Base-by-base conservation (phyloP, 2,329 filamentous ascomycete genomes). In the Fusarium nelsonii region DNA sequence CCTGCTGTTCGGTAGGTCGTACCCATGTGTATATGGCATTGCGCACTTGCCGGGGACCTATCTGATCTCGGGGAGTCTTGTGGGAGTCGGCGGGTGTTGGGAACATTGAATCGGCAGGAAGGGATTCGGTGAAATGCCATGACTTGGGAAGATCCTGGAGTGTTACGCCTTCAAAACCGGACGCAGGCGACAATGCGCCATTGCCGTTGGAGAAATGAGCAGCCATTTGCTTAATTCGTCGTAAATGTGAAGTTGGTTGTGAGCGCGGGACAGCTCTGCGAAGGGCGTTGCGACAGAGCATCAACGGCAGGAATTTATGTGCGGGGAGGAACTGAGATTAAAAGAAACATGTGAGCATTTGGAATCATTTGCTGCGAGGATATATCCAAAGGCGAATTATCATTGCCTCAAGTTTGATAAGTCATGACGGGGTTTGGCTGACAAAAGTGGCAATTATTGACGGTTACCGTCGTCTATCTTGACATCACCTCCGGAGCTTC, bases 11-110 rank as follows among this genome's bases (percentile, higher is more conserved):
- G 74, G 95, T 91, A 0, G 96, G 96, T 6, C 94, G 89, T 20
- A 99, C 94, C 84, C 91, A 99, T 10, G 94, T 97, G 81, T 92
- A 99, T 51, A 95, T 81, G 6, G 96, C 95, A 62, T 90, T 88
- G 76, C 91, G 93, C 40, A 99, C 96, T 78, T 93, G 85, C 49
- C 94, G 91, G 16, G 96, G 95, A 1, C 87, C 86, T 49, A 98
- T 90, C 36, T 90, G 82, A 58, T 91, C 86, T 73, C 95, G 89
- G 2, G 93, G 91, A 1, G 93, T 93, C 71, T 88, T 87, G 79
- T 98, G 93, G 1, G 95, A 97, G 62, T 87, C 86, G 64, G 89
- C 86, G 0, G 96, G 94, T 0, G 93, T 97, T 16, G 93, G 90
- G 76, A 92, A 97, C 30, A 87, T 81, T 12, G 90, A 79, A 76